Base-by-base conservation (phyloP, 352 stramenopile genomes). In the Pythium apleroticum region DNA sequence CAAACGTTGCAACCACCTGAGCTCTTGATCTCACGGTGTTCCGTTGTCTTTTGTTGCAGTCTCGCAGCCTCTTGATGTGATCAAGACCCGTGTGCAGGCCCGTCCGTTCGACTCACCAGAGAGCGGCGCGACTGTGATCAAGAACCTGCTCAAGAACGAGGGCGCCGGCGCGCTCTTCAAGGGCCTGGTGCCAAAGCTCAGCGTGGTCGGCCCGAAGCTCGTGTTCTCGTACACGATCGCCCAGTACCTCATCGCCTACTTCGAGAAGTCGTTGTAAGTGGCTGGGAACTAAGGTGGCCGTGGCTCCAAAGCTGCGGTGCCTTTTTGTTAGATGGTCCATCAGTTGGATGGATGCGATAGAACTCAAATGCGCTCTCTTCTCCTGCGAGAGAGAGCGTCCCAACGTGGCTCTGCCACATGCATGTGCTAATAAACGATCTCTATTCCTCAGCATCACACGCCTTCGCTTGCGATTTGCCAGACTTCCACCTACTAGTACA, bases 181-280 rank as follows among this genome's bases (percentile, higher is more conserved):
- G 80, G 95, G 95, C 30, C 81, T 98, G 50, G 88, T 96, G 68
- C 95, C 95, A 49, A 98, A 98, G 86, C 81, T 98, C 33, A 86
- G 96, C 24, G 92, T 98, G 12, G 93, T 98, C 48, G 95, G 94
- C 25, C 95, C 95, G 15, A 98, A 98, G 81, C 89, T 98, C 57
- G 86, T 98, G 49, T 98, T 98, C 80, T 98, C 92, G 31, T 98
- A 98, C 77, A 96, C 94, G 0, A 86, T 98, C 57, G 95, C 95
- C 59, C 95, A 98, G 73, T 91, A 97, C 67, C 75, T 98, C 25
- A 98, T 98, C 69, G 89, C 80, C 52, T 91, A 97, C 81, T 98
- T 98, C 56, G 91, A 97, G 71, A 94, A 94, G 75, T 69, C 75
- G 19, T 93, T 94, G 43, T 71, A 66, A 63, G 52, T 45, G 49